These are phyloP conservation scores for Melastoma candidum DNA, from an alignment of 441 rosid species.

Conservation along the genomic window DNA sequence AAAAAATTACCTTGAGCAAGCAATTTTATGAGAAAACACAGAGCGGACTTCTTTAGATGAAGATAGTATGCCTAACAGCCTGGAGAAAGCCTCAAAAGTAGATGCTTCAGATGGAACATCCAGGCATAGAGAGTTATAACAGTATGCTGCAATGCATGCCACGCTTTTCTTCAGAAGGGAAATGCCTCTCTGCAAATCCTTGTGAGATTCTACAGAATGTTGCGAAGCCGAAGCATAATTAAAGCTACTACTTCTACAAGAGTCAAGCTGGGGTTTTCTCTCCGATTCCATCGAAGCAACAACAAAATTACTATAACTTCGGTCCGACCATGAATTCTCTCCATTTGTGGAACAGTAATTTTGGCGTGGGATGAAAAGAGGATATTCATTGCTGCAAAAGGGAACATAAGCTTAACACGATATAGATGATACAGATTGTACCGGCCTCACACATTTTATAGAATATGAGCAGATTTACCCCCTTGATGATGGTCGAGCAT, in stretches of 20 bases:
- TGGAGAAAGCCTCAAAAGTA: constrained; percentile 90
- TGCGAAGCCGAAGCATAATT: constrained; percentile 66
- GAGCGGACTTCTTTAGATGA: constrained; percentile 79
- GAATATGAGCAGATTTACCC: constrained; percentile 33
- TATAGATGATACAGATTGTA: constrained; percentile 2
- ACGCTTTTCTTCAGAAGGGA: constrained; percentile 94
- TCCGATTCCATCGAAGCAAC: constrained; percentile 89
- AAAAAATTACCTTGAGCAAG: constrained; percentile 55
- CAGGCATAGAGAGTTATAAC: constrained; percentile 61
- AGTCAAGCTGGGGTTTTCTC: constrained; percentile 49
- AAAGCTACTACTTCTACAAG: constrained; percentile 57
- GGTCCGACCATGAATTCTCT: constrained; percentile 89
- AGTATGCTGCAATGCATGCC: constrained; percentile 80
- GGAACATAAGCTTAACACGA: constrained; percentile 15
- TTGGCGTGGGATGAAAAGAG: constrained; percentile 85
- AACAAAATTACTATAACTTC: constrained; percentile 81
- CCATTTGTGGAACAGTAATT: constrained; percentile 69
- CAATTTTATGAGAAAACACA: constrained; percentile 59
- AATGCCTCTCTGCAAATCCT: constrained; percentile 88
- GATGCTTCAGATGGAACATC: constrained; percentile 82
- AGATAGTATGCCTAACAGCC: constrained; percentile 58
- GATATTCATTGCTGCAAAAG: constrained; percentile 69
- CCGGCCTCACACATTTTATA: constrained; percentile 6
- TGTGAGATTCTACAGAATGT: constrained; percentile 71
- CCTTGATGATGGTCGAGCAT: constrained; percentile 70